Conservation (phyloP, 257 asterid species). For the Solanum chaucha region DNA sequence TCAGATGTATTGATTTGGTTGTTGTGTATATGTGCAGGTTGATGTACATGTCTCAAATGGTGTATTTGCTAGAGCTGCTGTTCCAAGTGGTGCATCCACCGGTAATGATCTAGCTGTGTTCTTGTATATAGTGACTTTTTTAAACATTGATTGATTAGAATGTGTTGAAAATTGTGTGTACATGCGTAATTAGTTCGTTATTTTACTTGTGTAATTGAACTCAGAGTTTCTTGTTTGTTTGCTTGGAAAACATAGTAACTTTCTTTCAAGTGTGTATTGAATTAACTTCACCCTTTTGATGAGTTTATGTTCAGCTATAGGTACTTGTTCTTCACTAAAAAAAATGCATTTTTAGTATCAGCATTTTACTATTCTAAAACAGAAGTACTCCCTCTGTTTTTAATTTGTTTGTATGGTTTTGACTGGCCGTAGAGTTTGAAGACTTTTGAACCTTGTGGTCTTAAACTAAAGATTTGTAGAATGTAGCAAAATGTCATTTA, state of each 20-base stretch:
- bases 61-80: slow-evolving; percentile 68
- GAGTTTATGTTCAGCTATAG: not conserved
- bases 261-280: not conserved
- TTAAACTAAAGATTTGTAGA: not conserved
- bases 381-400: not conserved
- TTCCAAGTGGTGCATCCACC: slow-evolving; percentile 93
- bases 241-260: not conserved
- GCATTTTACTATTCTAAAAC: not conserved
- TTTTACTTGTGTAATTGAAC: not conserved
- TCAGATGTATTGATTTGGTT: not conserved
- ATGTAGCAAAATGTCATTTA: not conserved
- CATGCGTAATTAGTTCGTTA: not conserved
- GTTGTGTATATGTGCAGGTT: slow-evolving; percentile 30
- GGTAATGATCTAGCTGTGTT: slow-evolving; percentile 28
- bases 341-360: not conserved
- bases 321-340: not conserved
- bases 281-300: not conserved
- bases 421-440: not conserved
- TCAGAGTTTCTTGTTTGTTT: not conserved
- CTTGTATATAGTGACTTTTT: not conserved
- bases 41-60: slow-evolving; percentile 57
- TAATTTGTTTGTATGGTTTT: not conserved
- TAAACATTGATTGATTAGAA: not conserved
- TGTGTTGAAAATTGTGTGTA: not conserved
- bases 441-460: not conserved